A percentile compares a stretch with the other conserved stretches of the same genome.
Evolutionary conservation across 257 asterid species (phyloP).

Genomic region (Capsicum pubescens): DNA sequence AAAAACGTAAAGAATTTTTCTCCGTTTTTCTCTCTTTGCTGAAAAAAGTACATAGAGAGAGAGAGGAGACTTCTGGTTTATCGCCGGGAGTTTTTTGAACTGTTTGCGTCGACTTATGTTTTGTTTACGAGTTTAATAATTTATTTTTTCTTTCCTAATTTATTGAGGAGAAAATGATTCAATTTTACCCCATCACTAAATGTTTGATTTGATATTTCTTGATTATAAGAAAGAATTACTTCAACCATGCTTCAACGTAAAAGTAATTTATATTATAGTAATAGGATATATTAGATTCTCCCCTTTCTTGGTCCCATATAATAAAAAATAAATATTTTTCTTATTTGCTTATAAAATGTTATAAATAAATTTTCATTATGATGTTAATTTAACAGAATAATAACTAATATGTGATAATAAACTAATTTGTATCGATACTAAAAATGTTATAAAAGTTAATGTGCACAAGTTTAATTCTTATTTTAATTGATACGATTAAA

Average conservation of each 20-base stretch:
- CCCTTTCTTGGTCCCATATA: neutral
- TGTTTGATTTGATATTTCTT: too few species aligned
- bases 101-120: neutral
- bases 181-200: neutral
- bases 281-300: neutral
- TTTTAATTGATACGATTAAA: too few species aligned
- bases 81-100: conserved; percentile 30
- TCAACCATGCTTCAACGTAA: neutral
- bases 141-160: neutral
- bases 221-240: too few species aligned
- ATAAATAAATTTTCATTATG: too few species aligned
- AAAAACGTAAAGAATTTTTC: neutral
- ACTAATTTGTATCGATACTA: neutral
- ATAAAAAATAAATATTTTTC: too few species aligned
- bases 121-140: neutral
- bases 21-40: conserved; percentile 8
- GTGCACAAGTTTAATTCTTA: too few species aligned
- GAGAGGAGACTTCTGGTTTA: conserved; percentile 25
- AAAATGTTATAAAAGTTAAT: neutral
- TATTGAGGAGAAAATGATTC: neutral
- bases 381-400: too few species aligned
- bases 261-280: neutral
- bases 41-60: conserved; percentile 20
- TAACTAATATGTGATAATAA: neutral
- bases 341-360: too few species aligned